These are phyloP conservation scores for Carallia pectinifolia DNA, from an alignment of 345 rosid species.

Conservation along the genomic window DNA sequence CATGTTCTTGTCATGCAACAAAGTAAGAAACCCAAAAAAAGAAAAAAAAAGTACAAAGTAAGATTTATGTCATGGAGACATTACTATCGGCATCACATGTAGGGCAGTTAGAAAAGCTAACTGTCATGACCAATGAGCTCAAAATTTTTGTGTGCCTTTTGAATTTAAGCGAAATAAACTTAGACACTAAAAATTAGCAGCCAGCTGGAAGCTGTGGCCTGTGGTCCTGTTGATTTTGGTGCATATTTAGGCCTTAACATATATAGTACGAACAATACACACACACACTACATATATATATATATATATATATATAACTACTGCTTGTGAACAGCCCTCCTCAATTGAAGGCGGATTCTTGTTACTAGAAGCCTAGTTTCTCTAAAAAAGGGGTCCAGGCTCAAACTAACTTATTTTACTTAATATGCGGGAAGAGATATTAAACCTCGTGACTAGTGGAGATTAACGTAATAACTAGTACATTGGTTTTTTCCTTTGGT, in stretches of 20 bases:
- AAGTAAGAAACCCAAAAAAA: neutral
- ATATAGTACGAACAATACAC: neutral
- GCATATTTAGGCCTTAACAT: neutral
- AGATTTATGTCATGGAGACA: neutral
- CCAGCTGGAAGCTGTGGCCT: neutral
- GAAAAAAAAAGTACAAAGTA: constrained; percentile 2
- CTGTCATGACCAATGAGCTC: neutral
- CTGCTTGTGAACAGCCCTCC: no score
- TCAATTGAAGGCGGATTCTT: no score
- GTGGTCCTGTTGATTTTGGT: neutral
- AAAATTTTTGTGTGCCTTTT: neutral
- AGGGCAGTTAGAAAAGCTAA: neutral
- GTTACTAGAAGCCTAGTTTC: no score
- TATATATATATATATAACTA: no score
- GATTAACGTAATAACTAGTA: no score
- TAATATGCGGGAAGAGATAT: no score
- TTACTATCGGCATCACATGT: no score
- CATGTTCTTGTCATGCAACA: neutral
- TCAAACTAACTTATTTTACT: no score
- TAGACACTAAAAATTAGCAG: neutral
- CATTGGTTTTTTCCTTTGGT: no score
- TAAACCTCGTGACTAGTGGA: no score
- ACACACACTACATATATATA: no score
- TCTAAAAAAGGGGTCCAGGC: no score
- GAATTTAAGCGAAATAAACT: neutral